Base-by-base conservation (phyloP, 2,329 filamentous ascomycete genomes). In the Torrubiella hemipterigena region DNA sequence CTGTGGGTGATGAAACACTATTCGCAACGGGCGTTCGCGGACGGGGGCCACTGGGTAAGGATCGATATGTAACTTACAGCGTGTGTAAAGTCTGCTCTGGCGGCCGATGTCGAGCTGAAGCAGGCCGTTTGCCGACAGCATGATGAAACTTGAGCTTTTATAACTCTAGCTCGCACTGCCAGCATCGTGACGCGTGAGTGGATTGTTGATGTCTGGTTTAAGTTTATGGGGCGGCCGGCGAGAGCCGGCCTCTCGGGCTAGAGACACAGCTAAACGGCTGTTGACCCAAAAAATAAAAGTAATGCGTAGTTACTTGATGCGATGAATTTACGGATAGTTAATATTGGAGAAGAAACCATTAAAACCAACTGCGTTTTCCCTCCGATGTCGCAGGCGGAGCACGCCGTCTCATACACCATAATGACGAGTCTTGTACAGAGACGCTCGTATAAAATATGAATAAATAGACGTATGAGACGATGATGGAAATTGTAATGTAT, bases 71-170 rank as follows among this genome's bases (percentile, higher is more conserved):
- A 7, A 47, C 58, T 47, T 51, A 63, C 58, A n/a, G 52, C 53
- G 39, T 66, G 62, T 2, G 61, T 61, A 31, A 65, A 67, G 43
- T 67, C 62, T 11, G 56, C 57, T 6, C 35, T 40, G 1, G 34
- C 35, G 6, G 45, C 34, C 5, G 50, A 22, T 7, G 53, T 55
- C 7, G 50, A 49, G 27, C 58, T 61, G 32, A 65, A 64, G 12
- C 23, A 28, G 5, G 37, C 37, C 12, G 31, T 43, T n/a, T 47
- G 42, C 14, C 29, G 12, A n/a, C 29, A 23, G 19, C 20, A 22
- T 24, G 19, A 7, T n/a, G n/a, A n/a, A n/a, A n/a, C n/a, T n/a
- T n/a, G n/a, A n/a, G n/a, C n/a, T n/a, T 17, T 31, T 35, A 12
- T 13, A 9, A 11, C 9, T 11, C 14, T 27, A 16, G 34, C 27